These are phyloP conservation scores for Trametes meyenii DNA, from an alignment of 768 basidiomycete genomes.

Conservation along the genomic window DNA sequence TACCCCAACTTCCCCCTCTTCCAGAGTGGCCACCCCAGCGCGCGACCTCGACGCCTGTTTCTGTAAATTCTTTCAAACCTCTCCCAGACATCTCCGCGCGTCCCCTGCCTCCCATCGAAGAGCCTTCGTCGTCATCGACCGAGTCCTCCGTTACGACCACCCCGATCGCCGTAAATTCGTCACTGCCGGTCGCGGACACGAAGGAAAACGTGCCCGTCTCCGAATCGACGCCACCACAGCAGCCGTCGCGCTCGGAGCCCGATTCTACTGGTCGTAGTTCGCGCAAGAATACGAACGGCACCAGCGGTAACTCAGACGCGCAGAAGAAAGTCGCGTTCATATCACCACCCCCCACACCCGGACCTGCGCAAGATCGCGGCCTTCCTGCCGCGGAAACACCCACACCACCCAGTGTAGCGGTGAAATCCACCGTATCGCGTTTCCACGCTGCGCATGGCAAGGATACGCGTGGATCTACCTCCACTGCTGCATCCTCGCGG, in stretches of 20 bases:
- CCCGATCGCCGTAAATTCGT: slow-evolving; percentile 35
- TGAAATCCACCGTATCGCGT: slow-evolving; percentile 74
- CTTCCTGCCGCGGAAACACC: slow-evolving; percentile 50
- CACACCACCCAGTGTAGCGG: slow-evolving; percentile 36
- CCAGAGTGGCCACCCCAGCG: slow-evolving; percentile 66
- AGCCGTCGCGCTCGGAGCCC: slow-evolving; percentile 31
- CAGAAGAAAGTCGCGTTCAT: slow-evolving; percentile 90
- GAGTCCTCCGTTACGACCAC: slow-evolving; percentile 40
- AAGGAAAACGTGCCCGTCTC: slow-evolving; percentile 28
- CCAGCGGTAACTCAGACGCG: slow-evolving; percentile 45
- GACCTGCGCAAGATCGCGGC: slow-evolving; percentile 49
- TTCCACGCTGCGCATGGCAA: slow-evolving; percentile 76
- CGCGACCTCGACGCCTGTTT: slow-evolving; percentile 45
- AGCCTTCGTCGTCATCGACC: slow-evolving; percentile 40
- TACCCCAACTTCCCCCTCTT: slow-evolving; percentile 59
- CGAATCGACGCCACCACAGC: slow-evolving; percentile 22
- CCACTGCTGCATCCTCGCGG: slow-evolving; percentile 66
- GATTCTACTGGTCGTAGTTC: slow-evolving; percentile 39
- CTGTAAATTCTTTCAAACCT: slow-evolving; percentile 63
- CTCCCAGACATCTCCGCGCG: slow-evolving; percentile 65
- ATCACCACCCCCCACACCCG: slow-evolving; percentile 76
- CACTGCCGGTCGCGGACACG: slow-evolving; percentile 23
- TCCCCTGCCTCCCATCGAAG: slow-evolving; percentile 51
- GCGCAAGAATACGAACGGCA: slow-evolving; percentile 44
- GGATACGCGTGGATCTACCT: slow-evolving; percentile 67